Conservation (phyloP, 1,284 basidiomycete genomes). For the Ganoderma boninense region DNA sequence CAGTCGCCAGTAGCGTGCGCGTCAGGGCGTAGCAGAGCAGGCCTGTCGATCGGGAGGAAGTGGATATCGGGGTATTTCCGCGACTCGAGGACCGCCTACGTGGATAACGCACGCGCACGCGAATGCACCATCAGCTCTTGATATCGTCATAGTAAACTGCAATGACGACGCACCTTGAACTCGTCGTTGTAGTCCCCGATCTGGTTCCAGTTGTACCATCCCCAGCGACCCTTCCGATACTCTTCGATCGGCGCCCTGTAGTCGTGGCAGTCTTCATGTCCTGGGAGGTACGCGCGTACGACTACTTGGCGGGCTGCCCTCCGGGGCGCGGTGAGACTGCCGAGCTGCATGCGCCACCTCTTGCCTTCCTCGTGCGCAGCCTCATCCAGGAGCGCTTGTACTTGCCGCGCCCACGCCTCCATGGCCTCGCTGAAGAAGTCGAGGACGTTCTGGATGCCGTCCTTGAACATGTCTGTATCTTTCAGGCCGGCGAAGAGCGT, state of each 20-base stretch:
- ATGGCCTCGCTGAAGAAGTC: constrained; percentile 64
- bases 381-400: constrained; percentile 51
- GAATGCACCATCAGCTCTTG: neutral
- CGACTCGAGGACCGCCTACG: constrained; percentile 44
- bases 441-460: constrained; percentile 60
- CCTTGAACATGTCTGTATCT: constrained; percentile 45
- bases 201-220: constrained; percentile 71
- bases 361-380: constrained; percentile 13
- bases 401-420: constrained; percentile 57
- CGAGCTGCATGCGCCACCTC: constrained; percentile 24
- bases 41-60: constrained; percentile 66
- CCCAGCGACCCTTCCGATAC: constrained; percentile 51
- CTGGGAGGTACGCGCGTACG: constrained; percentile 67
- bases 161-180: constrained; percentile 55
- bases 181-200: constrained; percentile 62
- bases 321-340: constrained; percentile 19
- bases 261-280: constrained; percentile 69
- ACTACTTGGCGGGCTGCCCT: constrained; percentile 52
- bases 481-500: constrained; percentile 58
- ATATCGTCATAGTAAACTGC: neutral
- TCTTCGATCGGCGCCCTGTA: constrained; percentile 51
- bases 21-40: constrained; percentile 67
- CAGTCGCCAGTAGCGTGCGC: constrained; percentile 70
- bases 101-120: neutral
- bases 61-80: constrained; percentile 60